phyloP scores from a whole-genome alignment of 768 basidiomycete species.

The Podaxis rugospora region DNA sequence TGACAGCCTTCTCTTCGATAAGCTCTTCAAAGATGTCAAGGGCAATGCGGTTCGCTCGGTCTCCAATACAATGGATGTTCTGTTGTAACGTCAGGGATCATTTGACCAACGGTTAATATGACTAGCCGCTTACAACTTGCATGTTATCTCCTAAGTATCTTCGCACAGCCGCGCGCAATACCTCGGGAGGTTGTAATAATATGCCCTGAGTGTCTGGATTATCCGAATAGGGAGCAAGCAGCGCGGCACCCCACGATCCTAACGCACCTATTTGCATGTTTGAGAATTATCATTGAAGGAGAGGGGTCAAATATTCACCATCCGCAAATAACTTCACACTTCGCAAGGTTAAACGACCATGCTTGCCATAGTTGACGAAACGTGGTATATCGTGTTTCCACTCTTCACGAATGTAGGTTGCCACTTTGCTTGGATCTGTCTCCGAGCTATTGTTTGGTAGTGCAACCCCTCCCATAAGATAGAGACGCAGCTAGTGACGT shows the following conservation, averaged over 20 bases:
- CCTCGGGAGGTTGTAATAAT: conserved; percentile 54
- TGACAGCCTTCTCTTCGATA: conserved; percentile 31
- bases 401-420: conserved; percentile 40
- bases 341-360: conserved; percentile 51
- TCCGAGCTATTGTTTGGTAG: background rate
- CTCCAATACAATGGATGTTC: conserved; percentile 90
- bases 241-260: conserved; percentile 89
- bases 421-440: background rate
- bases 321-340: conserved; percentile 77
- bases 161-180: conserved; percentile 48
- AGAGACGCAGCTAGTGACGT: conserved; percentile 12
- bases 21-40: conserved; percentile 80
- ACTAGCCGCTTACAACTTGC: conserved; percentile 64
- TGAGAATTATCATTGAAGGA: background rate
- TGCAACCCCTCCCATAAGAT: conserved; percentile 11
- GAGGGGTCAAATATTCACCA: conserved; percentile 34
- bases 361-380: conserved; percentile 53
- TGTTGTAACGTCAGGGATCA: conserved; percentile 25
- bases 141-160: conserved; percentile 70
- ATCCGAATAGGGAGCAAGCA: conserved; percentile 67
- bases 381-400: conserved; percentile 64
- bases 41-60: conserved; percentile 79
- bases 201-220: conserved; percentile 68
- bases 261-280: conserved; percentile 57
- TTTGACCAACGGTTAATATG: background rate